Percentiles rank a stretch among this genome's conserved stretches.
Conservation (phyloP, 139 green algal species). For the Eudorina sp. region DNA sequence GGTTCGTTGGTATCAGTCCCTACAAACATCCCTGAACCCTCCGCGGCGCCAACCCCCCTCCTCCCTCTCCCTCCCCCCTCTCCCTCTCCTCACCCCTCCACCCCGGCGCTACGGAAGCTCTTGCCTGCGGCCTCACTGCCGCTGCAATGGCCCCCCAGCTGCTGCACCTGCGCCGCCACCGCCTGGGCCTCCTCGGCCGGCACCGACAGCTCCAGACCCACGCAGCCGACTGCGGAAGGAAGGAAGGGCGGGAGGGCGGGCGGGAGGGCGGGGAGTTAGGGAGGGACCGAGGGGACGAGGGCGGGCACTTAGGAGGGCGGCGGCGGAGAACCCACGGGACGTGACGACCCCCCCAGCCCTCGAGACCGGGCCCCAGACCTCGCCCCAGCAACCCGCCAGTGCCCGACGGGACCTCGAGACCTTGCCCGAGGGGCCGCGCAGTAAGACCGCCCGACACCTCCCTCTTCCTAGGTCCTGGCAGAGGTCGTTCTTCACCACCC, state of each 20-base stretch:
- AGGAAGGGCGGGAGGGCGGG: neutral
- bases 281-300: neutral
- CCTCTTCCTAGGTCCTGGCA: too few relatives aligned
- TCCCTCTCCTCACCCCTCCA: conserved; percentile 44
- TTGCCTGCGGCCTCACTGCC: neutral
- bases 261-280: neutral
- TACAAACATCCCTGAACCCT: too few relatives aligned
- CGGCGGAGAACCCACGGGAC: neutral
- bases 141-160: conserved; percentile 14
- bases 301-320: neutral
- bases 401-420: neutral
- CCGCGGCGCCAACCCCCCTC: too few relatives aligned
- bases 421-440: too few relatives aligned
- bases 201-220: conserved; percentile 39
- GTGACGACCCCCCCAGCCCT: too few relatives aligned
- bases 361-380: too few relatives aligned
- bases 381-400: too few relatives aligned
- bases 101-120: conserved; percentile 19
- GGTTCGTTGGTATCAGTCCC: too few relatives aligned
- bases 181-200: neutral
- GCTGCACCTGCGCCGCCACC: neutral
- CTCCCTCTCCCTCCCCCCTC: too few relatives aligned
- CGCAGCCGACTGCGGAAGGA: neutral
- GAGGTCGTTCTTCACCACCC: too few relatives aligned
- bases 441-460: too few relatives aligned